These are phyloP conservation scores for Elaeis guineensis DNA, from an alignment of 176 grass and related monocot species.

Conservation along the genomic window DNA sequence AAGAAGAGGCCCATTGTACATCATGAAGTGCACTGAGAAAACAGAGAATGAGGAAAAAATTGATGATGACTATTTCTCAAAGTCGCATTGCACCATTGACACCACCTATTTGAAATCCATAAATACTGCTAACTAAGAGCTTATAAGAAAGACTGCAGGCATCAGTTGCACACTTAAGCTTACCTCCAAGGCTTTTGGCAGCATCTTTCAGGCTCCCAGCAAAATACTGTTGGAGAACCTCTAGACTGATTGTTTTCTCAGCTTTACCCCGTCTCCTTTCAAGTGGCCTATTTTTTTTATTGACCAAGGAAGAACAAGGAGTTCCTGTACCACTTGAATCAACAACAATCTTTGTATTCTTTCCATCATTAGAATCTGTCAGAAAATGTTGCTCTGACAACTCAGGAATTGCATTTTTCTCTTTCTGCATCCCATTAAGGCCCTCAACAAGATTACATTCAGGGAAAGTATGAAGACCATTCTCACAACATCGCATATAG, in stretches of 20 bases:
- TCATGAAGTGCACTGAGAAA: too few species aligned
- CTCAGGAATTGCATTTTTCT: slow-evolving; percentile 23
- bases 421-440: slow-evolving; percentile 14
- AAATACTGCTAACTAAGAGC: too few species aligned
- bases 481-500: slow-evolving; percentile 29
- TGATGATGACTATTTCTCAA: too few species aligned
- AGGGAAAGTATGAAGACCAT: slow-evolving; percentile 23
- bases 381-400: slow-evolving; percentile 24
- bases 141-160: too few species aligned
- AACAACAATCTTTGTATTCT: slow-evolving; percentile 27
- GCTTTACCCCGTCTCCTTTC: slow-evolving; percentile 86
- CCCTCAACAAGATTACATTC: slow-evolving; percentile 20
- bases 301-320: slow-evolving; percentile 42
- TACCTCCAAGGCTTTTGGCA: slow-evolving; percentile 91
- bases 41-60: too few species aligned
- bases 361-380: slow-evolving; percentile 30
- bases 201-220: slow-evolving; percentile 84
- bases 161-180: slow-evolving; percentile 16
- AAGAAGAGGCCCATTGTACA: too few species aligned
- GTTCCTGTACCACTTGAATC: slow-evolving; percentile 37
- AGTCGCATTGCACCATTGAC: too few species aligned
- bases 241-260: slow-evolving; percentile 90
- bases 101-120: too few species aligned
- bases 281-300: slow-evolving; percentile 40
- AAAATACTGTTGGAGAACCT: slow-evolving; percentile 93